Base-by-base conservation (phyloP, 495 filamentous ascomycete species). In the Parathielavia appendiculata region DNA sequence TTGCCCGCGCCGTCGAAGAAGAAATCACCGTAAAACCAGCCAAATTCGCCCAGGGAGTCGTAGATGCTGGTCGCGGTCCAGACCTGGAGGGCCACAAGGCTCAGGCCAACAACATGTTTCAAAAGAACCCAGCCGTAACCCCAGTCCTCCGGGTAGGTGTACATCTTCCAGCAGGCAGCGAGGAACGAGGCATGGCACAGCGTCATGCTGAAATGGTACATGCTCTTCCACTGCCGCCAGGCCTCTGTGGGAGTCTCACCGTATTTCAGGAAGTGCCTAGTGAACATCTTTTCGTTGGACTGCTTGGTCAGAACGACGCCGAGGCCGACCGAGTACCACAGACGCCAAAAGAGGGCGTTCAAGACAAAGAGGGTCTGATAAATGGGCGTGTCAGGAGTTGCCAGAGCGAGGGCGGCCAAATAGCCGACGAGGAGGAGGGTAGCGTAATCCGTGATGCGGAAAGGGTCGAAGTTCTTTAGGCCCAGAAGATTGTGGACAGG, bases 11-110 rank as follows among this genome's bases (percentile, higher is more conserved):
- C 84, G 62, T 95, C 91, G 74, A 96, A 97, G 76, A 91, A 91
- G 77, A 98, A 98, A 71, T 98, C 93, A 13, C 93, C 93, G 66
- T 90, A 98, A 78, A 97, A 98, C 93, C 95, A 98, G 62, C 95
- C 95, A 68, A 97, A 97, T 68, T 98, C 93, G 44, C 92, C 92
- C 2, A 97, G 85, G 6, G 92, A 96, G 16, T 96, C 91, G 73
- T 97, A 95, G 58, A 97, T 95, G 70, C 91, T 96, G 59, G 89
- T 73, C 5, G 88, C 86, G 5, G 92, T 97, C 95, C 95, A 98
- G 12, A 92, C 73, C 68, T 98, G 93, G 47, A 98, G 79, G 14
- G 87, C 83, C 53, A 97, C 83, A 56, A 97, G 76, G 58, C 89
- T 85, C 38, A 78, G 73, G 30, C 93, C 93, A 35, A 97, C 63